Base-by-base conservation (phyloP, 2,329 filamentous ascomycete species). In the Pseudovirgaria hyperparasitica region DNA sequence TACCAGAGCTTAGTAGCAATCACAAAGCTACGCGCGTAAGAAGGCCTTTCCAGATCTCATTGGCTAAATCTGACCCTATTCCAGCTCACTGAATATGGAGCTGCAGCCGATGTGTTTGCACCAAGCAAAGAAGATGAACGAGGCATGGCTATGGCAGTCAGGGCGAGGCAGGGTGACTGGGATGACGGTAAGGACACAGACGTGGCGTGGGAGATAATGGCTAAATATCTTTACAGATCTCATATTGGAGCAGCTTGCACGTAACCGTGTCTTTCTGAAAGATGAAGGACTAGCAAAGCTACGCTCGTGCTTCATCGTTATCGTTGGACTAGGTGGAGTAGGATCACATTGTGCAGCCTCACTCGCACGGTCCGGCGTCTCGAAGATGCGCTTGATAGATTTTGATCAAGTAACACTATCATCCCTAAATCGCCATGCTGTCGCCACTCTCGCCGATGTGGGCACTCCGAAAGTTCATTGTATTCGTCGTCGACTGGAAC, bases 321-420 rank as follows among this genome's bases (percentile, higher is more conserved):
- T 98, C 2, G 85, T 98, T 8, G 90, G 90, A 4, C 87, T 85
- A 40, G 90, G 90, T 36, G 90, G 90, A 22, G 90, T 98, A 5
- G 90, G 90, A 23, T 94, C 85, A 5, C 92, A 98, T 60, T 86
- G 82, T 35, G 72, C 78, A 4, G 77, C 86, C 2, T 77, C 90
- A 4, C 72, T 98, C 16, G 79, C 84, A 5, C 76, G 90, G 16
- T 93, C 86, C 0, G 90, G 90, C 17, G 84, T 92, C 22, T 76
- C 79, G n/a, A 77, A 75, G 42, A 67, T 98, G 29, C 76, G 90
- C 1, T 69, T 98, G 19, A 74, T 98, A 40, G 90, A 98, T 54
- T 98, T 98, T 50, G 90, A 98, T 52, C 90, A 98, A 64, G 87
- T 98, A 18, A 92, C 86, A 0, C 65, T 98, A 23, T 92, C 82